phyloP scores from a whole-genome alignment of 148 eudicot species.

The Amaranthus palmeri region DNA sequence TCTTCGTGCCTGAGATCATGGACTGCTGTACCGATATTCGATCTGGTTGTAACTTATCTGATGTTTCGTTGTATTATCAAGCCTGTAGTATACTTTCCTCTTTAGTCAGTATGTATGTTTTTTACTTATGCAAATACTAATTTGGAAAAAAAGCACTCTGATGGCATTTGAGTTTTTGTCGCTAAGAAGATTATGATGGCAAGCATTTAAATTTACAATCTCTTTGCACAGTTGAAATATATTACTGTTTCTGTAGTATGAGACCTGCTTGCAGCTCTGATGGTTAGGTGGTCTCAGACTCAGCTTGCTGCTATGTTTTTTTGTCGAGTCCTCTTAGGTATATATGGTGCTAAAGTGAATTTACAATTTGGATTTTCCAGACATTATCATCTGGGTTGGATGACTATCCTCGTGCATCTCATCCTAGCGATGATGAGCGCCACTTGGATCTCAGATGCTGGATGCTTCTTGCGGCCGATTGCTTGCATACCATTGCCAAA shows the following conservation, averaged over 20 bases:
- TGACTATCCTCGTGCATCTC: slow-evolving; percentile 99
- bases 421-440: slow-evolving; percentile 91
- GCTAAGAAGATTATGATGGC: neutral
- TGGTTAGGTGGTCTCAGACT: neutral
- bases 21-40: no score
- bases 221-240: neutral
- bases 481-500: slow-evolving; percentile 65
- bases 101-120: neutral
- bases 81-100: neutral
- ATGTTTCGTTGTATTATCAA: neutral
- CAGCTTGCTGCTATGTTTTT: neutral
- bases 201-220: neutral
- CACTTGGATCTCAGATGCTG: slow-evolving; percentile 98
- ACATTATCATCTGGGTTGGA: slow-evolving; percentile 89
- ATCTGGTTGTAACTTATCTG: neutral
- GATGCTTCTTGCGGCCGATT: slow-evolving; percentile 98
- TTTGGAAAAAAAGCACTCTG: no score
- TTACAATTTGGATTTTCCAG: slow-evolving; percentile 36
- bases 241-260: neutral
- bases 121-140: neutral
- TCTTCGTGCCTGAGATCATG: no score
- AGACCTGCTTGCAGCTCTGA: neutral
- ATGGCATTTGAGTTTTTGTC: no score
- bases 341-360: slow-evolving; percentile 1
- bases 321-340: neutral